Evolutionary conservation across 768 basidiomycete species (phyloP), one percentile per base, ranked within the genome.

Genomic region (Coprinopsis strossmayeri): DNA sequence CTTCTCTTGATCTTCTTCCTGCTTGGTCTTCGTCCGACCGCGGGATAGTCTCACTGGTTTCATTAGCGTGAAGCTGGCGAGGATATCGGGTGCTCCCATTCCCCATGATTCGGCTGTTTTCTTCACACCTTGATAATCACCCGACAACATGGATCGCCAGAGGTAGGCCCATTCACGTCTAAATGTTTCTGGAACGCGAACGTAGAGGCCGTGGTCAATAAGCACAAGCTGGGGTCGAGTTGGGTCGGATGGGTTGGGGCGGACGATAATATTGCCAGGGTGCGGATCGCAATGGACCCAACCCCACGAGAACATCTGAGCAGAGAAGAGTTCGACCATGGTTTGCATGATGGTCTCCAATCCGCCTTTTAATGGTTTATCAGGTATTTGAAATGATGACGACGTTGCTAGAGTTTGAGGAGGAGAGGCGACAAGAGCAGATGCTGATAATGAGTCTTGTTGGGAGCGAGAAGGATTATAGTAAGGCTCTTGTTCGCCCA

Each of bases 151-250:
- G 15, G 74, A 75, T 44, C 79, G 74, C 91, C 91, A 93, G 3
- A 95, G 68, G 3, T 70, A 66, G 15, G 86, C 84, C 71, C 93
- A 95, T 48, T 94, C 79, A 26, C 73, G 67, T 53, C 79, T 76
- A 62, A 96, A 91, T 1, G 70, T 61, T 15, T 83, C 76, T 13
- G 78, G 64, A 2, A 92, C 75, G 5, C 71, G 69, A 32, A 94
- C 87, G 60, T 95, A 96, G 10, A 97, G 69, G 1, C 94, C 94
- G 61, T 97, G 94, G 61, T 97, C 94, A 56, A 97, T 79, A 11
- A 96, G 71, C 26, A 96, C 86, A 53, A 91, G 71, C 57, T 87
- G 83, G 1, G 81, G 73, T 3, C 62, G 57, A 5, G 55, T 57
- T 0, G 72, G 74, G 17, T 68, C 56, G 13, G 59, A 59, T 17